Evolutionary conservation across 2,329 filamentous ascomycete species (phyloP).

Genomic region (Neurospora sp.): DNA sequence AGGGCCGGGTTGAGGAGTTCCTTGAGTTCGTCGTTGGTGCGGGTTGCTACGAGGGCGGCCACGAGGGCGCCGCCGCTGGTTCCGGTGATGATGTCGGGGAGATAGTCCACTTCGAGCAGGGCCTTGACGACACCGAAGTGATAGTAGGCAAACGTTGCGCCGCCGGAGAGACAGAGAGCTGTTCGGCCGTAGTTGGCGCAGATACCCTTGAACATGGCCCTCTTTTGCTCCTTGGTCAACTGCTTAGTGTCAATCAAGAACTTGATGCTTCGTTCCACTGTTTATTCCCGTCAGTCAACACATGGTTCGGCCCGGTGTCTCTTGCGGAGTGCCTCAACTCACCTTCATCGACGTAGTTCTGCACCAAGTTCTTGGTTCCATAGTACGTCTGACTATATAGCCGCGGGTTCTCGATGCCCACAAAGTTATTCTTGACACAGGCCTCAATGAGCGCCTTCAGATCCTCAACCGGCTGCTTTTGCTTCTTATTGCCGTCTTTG

Average conservation of each 20-base stretch:
- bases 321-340: constrained; percentile 19
- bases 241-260: constrained; percentile 60
- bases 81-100: constrained; percentile 92
- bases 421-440: constrained; percentile 96
- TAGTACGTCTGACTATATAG: constrained; percentile 98
- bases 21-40: constrained; percentile 86
- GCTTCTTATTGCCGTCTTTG: constrained; percentile 24
- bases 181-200: constrained; percentile 88
- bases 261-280: constrained; percentile 55
- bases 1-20: constrained; percentile 76
- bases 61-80: constrained; percentile 91
- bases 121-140: constrained; percentile 91
- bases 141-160: constrained; percentile 92
- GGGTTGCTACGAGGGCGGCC: constrained; percentile 75
- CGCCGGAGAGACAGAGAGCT: constrained; percentile 85
- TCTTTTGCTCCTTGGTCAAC: constrained; percentile 64
- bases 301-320: neutral
- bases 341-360: constrained; percentile 82
- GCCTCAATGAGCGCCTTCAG: constrained; percentile 72
- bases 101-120: constrained; percentile 70
- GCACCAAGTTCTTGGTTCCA: constrained; percentile 90
- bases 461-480: constrained; percentile 56
- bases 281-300: neutral
- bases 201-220: constrained; percentile 74
- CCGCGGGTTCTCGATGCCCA: constrained; percentile 83